A percentile compares a stretch with the other conserved stretches of the same genome.
Evolutionary conservation across 2,329 filamentous ascomycete genomes (phyloP).

Genomic region (Ilyonectria robusta): DNA sequence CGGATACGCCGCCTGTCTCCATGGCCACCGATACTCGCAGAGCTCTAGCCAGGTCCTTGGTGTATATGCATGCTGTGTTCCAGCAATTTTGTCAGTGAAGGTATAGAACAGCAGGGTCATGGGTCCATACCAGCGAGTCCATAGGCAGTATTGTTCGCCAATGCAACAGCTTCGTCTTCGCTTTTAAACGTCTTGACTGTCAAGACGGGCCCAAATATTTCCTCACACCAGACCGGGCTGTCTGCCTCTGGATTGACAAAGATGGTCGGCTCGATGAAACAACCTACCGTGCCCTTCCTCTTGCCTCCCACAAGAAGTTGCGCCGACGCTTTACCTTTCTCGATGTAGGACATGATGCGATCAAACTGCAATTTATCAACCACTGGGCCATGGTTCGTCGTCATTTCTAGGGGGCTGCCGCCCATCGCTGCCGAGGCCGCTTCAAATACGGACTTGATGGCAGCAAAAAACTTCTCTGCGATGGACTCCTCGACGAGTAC

Average conservation of each 20-base stretch:
- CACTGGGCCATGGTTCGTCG: conserved; percentile 81
- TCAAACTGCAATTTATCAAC: conserved; percentile 79
- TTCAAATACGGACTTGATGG: conserved; percentile 71
- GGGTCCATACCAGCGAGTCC: background rate
- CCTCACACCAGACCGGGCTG: background rate
- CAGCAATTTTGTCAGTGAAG: background rate
- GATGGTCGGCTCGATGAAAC: background rate
- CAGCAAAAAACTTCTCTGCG: conserved; percentile 72
- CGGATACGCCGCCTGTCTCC: background rate
- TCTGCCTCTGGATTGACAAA: background rate
- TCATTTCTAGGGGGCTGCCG: conserved; percentile 73
- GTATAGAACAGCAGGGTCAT: too few relatives aligned
- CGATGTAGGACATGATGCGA: conserved; percentile 77
- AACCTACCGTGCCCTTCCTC: conserved; percentile 64
- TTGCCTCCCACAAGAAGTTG: conserved; percentile 53
- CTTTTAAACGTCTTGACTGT: background rate
- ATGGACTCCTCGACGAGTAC: conserved; percentile 74
- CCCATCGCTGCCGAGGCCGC: conserved; percentile 72
- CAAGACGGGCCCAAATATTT: background rate
- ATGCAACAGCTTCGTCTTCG: background rate
- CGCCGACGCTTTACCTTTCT: conserved; percentile 60
- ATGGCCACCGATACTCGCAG: background rate
- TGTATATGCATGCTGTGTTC: background rate
- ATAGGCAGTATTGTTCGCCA: background rate
- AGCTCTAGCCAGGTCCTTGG: background rate